Conservation (phyloP, 2,329 filamentous ascomycete genomes). For the Ophiobolus disseminans region DNA sequence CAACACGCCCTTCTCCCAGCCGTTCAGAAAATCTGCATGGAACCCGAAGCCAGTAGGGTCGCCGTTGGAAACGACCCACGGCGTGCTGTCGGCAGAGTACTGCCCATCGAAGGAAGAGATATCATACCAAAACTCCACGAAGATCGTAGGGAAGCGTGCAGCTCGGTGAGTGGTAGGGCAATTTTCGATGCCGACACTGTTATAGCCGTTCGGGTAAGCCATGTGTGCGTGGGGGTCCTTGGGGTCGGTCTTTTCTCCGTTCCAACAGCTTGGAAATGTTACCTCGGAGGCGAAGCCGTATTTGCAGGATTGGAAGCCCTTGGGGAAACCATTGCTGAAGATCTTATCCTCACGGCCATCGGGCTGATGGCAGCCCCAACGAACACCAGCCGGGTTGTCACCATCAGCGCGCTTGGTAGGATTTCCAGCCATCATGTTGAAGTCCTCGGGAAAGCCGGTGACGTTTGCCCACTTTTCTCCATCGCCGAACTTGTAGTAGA, state of each 20-base stretch:
- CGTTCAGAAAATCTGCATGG: slow-evolving; percentile 49
- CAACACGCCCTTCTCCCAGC: slow-evolving; percentile 48
- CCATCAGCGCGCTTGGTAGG: slow-evolving; percentile 39
- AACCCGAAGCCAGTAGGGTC: slow-evolving; percentile 48
- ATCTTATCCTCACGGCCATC: slow-evolving; percentile 32
- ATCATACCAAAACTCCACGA: slow-evolving; percentile 52
- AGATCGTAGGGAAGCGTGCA: slow-evolving; percentile 47
- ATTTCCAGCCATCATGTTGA: slow-evolving; percentile 48
- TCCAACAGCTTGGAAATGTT: slow-evolving; percentile 50
- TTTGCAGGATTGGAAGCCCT: slow-evolving; percentile 47
- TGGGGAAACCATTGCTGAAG: slow-evolving; percentile 44
- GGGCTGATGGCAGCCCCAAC: slow-evolving; percentile 42
- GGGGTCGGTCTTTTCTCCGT: slow-evolving; percentile 42
- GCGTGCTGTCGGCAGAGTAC: slow-evolving; percentile 37
- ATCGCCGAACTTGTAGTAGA: slow-evolving; percentile 50
- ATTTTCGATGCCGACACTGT: slow-evolving; percentile 39
- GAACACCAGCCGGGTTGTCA: slow-evolving; percentile 38
- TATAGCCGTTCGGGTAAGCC: slow-evolving; percentile 47
- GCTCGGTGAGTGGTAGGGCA: slow-evolving; percentile 41
- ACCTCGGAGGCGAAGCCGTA: slow-evolving; percentile 45
- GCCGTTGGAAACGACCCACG: slow-evolving; percentile 47
- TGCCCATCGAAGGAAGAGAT: slow-evolving; percentile 41
- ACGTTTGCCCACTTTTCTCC: slow-evolving; percentile 43
- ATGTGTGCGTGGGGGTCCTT: slow-evolving; percentile 44
- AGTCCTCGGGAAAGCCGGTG: slow-evolving; percentile 45